Evolutionary conservation across 2,329 filamentous ascomycete species (phyloP), one percentile per base, ranked within the genome.

Genomic region (Fusarium albosuccineum): DNA sequence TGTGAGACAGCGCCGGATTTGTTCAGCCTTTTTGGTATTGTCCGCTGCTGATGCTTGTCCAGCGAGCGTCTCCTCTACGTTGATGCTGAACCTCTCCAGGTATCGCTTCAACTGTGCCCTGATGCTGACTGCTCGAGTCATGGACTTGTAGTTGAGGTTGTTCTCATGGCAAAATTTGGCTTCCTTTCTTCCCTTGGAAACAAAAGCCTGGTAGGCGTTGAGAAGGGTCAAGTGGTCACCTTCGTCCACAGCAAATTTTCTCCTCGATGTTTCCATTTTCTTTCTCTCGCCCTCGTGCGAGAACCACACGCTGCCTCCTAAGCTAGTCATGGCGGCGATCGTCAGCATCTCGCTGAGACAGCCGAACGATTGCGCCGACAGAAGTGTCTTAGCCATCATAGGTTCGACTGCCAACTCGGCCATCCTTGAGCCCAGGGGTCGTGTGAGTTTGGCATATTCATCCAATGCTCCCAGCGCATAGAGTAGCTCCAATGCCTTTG

Each of bases 171-270:
- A 97, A 85, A 97, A 99, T 66, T 90, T 89, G 2, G 91, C 81
- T 64, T 97, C 92, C 75, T 95, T 96, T 72, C 89, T 91, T 3
- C 94, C 94, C 63, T 89, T 92, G 2, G 90, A 92, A 50, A 95
- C 83, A 74, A 98, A 98, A 0, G 93, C 88, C 74, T 94, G 91
- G 75, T 96, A 98, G n/a, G 94, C 92, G 73, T 99, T 98, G 40
- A 97, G 85, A 10, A 97, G 86, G 1, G 94, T 97, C 26, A 98
- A 80, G 73, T 98, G 95, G 72, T 99, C 96, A 1, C 96, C 96
- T 81, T 98, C 94, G 64, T 97, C 93, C 7, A 91, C 94, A 0
- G 95, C 93, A 74, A 98, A 98, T 73, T 91, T 92, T 48, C 92
- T 86, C 46, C 92, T 86, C 29, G 90, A 88, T 17, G 86, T 89